A percentile compares a stretch with the other conserved stretches of the same genome.
Evolutionary conservation across 257 asterid species (phyloP).

Genomic region (Jacaranda mimosifolia): DNA sequence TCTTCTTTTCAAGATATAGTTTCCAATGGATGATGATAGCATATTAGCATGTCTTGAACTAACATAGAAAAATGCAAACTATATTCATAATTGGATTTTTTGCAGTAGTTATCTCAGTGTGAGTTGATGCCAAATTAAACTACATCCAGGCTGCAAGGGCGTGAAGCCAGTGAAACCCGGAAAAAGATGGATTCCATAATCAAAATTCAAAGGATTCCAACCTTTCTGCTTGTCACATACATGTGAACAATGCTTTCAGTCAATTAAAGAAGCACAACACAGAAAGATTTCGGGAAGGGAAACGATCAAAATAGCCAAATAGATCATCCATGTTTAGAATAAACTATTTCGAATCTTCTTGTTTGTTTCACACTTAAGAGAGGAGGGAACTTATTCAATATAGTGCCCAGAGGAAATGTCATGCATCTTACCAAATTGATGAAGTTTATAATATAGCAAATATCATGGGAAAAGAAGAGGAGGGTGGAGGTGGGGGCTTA

Average conservation of each 20-base stretch:
- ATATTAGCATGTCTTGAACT: not conserved
- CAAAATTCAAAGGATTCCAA: too few relatives aligned
- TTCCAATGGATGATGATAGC: not conserved
- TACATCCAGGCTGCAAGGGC: not conserved
- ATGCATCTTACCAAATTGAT: conserved; percentile 27
- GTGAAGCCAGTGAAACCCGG: too few relatives aligned
- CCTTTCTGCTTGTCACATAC: not conserved
- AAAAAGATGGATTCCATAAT: too few relatives aligned
- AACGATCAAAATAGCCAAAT: not conserved
- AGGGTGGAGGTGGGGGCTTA: not conserved
- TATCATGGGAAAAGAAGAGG: not conserved
- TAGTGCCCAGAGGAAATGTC: conserved; percentile 29
- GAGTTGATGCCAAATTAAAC: not conserved
- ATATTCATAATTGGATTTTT: not conserved
- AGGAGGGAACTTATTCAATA: conserved; percentile 34
- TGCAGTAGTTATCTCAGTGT: not conserved
- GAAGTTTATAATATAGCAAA: conserved; percentile 7
- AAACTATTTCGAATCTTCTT: not conserved
- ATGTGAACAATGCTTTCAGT: not conserved
- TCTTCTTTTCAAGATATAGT: not conserved
- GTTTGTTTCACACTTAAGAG: conserved; percentile 29
- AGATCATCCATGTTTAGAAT: conserved; percentile 17
- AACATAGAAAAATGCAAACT: not conserved
- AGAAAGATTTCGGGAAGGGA: not conserved
- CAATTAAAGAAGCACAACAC: not conserved